Conservation (phyloP, 441 rosid species). For the Breynia disticha region DNA sequence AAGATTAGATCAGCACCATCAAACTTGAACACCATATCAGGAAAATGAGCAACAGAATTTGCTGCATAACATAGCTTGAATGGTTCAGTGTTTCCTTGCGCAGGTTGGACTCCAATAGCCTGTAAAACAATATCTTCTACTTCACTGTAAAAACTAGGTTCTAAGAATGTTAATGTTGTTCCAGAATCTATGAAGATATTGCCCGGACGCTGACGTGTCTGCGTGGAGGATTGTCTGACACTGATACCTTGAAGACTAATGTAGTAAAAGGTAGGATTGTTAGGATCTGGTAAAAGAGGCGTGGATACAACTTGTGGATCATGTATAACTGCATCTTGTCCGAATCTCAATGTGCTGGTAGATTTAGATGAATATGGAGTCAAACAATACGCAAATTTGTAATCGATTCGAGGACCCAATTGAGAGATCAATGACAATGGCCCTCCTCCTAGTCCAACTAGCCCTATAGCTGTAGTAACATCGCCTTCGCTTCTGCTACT, state of each 20-base stretch:
- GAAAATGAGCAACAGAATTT: slow-evolving; percentile 11
- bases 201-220: slow-evolving; percentile 16
- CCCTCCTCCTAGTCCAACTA: not conserved
- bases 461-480: too few species aligned
- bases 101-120: slow-evolving; percentile 13
- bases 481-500: too few species aligned
- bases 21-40: slow-evolving; percentile 33
- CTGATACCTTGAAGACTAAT: slow-evolving; percentile 30
- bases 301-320: slow-evolving; percentile 19
- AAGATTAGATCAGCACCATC: slow-evolving; percentile 24
- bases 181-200: slow-evolving; percentile 43
- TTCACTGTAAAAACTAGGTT: slow-evolving; percentile 14
- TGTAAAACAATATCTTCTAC: slow-evolving; percentile 22
- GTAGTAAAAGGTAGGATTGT: slow-evolving; percentile 17
- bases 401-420: not conserved
- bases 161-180: slow-evolving; percentile 25
- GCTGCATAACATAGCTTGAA: slow-evolving; percentile 20
- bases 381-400: not conserved
- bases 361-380: not conserved
- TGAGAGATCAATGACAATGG: slow-evolving; percentile 1
- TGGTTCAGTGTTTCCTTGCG: slow-evolving; percentile 12
- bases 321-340: slow-evolving; percentile 22
- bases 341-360: slow-evolving; percentile 22
- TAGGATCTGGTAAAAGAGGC: slow-evolving; percentile 17
- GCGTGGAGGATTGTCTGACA: slow-evolving; percentile 16